These are phyloP conservation scores for Lentinula guzmanii DNA, from an alignment of 768 basidiomycete genomes.

Conservation along the genomic window DNA sequence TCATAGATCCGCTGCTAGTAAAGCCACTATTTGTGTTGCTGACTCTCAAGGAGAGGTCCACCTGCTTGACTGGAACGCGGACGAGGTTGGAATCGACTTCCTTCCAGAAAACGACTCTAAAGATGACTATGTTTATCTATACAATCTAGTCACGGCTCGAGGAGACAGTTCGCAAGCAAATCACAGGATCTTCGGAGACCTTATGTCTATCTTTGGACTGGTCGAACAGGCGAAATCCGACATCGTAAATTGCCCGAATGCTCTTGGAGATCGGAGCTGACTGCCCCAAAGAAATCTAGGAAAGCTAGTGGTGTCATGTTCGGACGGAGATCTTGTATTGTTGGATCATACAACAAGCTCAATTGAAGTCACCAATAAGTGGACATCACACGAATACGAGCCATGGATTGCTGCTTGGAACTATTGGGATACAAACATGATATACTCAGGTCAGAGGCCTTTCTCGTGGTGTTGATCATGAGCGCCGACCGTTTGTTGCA, in stretches of 20 bases:
- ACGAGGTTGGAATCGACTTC: slow-evolving; percentile 33
- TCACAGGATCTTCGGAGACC: slow-evolving; percentile 45
- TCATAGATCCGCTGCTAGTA: slow-evolving; percentile 35
- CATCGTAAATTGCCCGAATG: slow-evolving; percentile 30
- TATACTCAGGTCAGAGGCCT: slow-evolving; percentile 63
- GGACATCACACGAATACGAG: slow-evolving; percentile 91
- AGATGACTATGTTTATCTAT: neutral
- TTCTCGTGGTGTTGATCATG: neutral
- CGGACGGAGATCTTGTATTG: slow-evolving; percentile 69
- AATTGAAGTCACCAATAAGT: slow-evolving; percentile 39
- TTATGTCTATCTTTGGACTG: slow-evolving; percentile 93
- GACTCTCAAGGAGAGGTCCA: slow-evolving; percentile 81
- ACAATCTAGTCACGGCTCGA: slow-evolving; percentile 31
- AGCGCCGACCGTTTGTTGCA: slow-evolving; percentile 19
- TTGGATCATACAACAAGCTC: slow-evolving; percentile 29
- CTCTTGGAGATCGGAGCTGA: neutral
- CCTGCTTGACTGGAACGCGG: slow-evolving; percentile 48
- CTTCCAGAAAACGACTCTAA: neutral
- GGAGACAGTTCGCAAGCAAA: slow-evolving; percentile 32
- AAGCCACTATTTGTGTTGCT: slow-evolving; percentile 63
- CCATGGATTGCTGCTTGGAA: slow-evolving; percentile 94
- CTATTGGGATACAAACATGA: slow-evolving; percentile 70
- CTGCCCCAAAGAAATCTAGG: slow-evolving; percentile 38
- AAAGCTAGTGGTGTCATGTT: slow-evolving; percentile 74
- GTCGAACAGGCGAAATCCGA: slow-evolving; percentile 62